phyloP scores from a whole-genome alignment of 257 asterid genomes.

The Solanum raphanifolium region DNA sequence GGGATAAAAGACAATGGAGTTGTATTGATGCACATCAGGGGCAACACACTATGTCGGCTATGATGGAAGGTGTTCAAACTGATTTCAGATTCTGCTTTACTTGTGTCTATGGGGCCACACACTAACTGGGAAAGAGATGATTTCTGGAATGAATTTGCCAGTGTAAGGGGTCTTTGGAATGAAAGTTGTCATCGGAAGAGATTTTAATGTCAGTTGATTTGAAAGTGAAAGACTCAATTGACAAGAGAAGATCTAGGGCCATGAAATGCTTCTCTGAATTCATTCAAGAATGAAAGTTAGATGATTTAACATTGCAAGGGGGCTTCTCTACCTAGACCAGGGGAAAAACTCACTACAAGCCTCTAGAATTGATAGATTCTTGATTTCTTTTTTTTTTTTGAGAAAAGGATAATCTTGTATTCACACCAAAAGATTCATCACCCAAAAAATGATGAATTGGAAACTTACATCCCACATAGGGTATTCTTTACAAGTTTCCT shows the following conservation, averaged over 20 bases:
- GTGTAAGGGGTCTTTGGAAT: not conserved
- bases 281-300: not conserved
- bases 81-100: not conserved
- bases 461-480: no score
- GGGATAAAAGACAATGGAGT: not conserved
- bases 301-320: not conserved
- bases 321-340: not conserved
- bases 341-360: not conserved
- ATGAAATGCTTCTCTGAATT: not conserved
- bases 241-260: not conserved
- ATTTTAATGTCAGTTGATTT: not conserved
- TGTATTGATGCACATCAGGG: not conserved
- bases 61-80: not conserved
- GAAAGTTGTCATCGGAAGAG: not conserved
- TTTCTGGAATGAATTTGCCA: not conserved
- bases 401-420: no score
- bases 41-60: not conserved
- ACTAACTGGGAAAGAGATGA: not conserved
- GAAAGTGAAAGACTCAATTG: not conserved
- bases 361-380: not conserved
- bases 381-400: not conserved
- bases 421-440: no score
- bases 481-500: no score
- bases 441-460: no score
- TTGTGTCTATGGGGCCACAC: not conserved